Conservation (phyloP, 78 protist species). For the Dictyostelium firmibasis region DNA sequence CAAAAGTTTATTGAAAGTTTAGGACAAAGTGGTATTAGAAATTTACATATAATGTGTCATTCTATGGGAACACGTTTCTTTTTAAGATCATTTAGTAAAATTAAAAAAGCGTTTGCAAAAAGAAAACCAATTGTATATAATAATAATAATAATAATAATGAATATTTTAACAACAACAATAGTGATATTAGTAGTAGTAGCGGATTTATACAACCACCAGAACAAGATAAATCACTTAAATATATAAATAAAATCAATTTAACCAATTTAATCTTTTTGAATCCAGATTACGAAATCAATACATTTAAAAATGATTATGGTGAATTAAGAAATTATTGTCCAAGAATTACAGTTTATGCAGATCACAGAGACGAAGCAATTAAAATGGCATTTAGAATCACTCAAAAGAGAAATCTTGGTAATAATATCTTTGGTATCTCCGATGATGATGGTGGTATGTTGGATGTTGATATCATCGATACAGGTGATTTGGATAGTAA, state of each 20-base stretch:
- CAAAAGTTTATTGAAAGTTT: constrained; percentile 44
- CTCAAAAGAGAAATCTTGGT: constrained; percentile 64
- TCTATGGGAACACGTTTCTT: constrained; percentile 74
- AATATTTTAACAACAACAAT: background rate
- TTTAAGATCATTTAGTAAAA: constrained; percentile 36
- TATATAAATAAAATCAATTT: constrained; percentile 33
- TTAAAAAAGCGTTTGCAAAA: constrained; percentile 52
- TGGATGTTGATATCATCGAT: constrained; percentile 83
- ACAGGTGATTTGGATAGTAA: constrained; percentile 65
- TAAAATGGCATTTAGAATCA: constrained; percentile 55
- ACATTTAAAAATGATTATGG: constrained; percentile 68
- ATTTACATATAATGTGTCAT: constrained; percentile 75
- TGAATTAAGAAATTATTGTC: constrained; percentile 62
- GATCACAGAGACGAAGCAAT: constrained; percentile 81
- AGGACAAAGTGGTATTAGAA: constrained; percentile 65
- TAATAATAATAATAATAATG: background rate
- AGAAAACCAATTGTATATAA: background rate
- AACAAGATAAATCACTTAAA: background rate
- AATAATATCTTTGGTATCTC: constrained; percentile 54
- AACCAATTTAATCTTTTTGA: constrained; percentile 65
- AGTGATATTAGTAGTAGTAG: constrained; percentile 3
- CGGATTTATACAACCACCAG: background rate
- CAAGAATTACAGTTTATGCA: constrained; percentile 77
- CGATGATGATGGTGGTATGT: constrained; percentile 11
- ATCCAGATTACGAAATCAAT: constrained; percentile 75